phyloP scores from a whole-genome alignment of 768 basidiomycete species.

The Trametes sanguinea region DNA sequence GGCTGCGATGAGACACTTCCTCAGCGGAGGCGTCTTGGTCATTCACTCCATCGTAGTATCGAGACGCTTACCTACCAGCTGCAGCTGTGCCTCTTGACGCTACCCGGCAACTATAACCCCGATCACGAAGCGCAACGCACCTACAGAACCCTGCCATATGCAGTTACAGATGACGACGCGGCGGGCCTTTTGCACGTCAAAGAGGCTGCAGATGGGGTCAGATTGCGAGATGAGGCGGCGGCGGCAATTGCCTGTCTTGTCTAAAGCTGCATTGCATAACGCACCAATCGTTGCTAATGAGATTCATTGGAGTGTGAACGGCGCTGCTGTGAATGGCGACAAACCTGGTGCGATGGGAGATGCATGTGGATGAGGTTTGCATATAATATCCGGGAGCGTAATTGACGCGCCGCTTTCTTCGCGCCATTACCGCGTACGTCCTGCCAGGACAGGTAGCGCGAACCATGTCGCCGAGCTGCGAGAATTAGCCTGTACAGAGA shows the following conservation, averaged over 20 bases:
- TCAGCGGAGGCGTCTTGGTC: too few relatives aligned
- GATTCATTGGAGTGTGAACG: too few relatives aligned
- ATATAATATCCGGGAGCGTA: not conserved
- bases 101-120: not conserved
- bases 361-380: too few relatives aligned
- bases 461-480: too few relatives aligned
- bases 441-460: not conserved
- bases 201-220: not conserved
- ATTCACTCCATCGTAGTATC: too few relatives aligned
- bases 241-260: not conserved
- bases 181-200: not conserved
- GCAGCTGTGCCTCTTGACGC: not conserved
- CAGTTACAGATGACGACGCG: not conserved
- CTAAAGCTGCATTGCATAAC: too few relatives aligned
- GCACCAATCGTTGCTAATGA: too few relatives aligned
- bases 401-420: not conserved
- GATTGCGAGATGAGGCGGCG: not conserved
- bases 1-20: too few relatives aligned
- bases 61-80: too few relatives aligned
- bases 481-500: too few relatives aligned
- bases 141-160: not conserved
- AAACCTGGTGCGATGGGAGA: too few relatives aligned
- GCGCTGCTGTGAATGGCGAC: too few relatives aligned
- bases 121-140: conserved; percentile 2
- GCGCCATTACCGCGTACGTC: not conserved